Conservation (phyloP, 192 early-diverging fungal genomes). For the Lobosporangium transversale region DNA sequence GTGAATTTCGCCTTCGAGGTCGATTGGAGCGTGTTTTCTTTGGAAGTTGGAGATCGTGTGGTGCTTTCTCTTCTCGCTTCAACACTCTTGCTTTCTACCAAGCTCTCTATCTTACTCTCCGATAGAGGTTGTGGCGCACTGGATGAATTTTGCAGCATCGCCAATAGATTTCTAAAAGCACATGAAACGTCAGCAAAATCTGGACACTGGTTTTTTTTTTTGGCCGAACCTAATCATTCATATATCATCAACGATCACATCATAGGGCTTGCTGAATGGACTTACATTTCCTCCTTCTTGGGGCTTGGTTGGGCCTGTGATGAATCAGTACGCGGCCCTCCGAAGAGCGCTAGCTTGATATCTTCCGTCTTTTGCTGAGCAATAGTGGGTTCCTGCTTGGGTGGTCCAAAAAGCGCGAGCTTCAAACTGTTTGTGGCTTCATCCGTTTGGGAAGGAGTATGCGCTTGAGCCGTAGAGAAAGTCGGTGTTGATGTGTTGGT, state of each 20-base stretch:
- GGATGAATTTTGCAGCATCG: slow-evolving; percentile 46
- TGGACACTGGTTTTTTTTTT: too few relatives aligned
- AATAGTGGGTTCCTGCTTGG: slow-evolving; percentile 24
- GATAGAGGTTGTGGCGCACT: neutral
- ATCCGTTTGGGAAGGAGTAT: slow-evolving; percentile 18
- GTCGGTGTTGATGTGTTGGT: slow-evolving; percentile 18
- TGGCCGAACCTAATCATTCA: too few relatives aligned
- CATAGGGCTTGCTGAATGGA: too few relatives aligned
- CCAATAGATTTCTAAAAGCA: slow-evolving; percentile 36
- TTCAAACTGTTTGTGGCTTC: slow-evolving; percentile 54
- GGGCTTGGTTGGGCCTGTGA: slow-evolving; percentile 39
- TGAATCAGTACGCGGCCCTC: slow-evolving; percentile 33
- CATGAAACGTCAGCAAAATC: neutral
- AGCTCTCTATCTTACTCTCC: slow-evolving; percentile 7
- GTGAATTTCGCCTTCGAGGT: slow-evolving; percentile 53
- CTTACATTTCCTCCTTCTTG: slow-evolving; percentile 49
- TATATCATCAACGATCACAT: neutral
- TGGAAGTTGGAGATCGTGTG: slow-evolving; percentile 22
- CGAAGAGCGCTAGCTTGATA: slow-evolving; percentile 44
- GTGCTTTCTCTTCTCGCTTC: slow-evolving; percentile 15
- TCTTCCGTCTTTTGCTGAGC: slow-evolving; percentile 51
- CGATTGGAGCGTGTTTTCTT: slow-evolving; percentile 33
- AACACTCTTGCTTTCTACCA: neutral
- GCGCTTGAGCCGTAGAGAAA: slow-evolving; percentile 12
- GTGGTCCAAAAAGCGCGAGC: slow-evolving; percentile 53